These are phyloP conservation scores for Penicillium sp. DNA, from an alignment of 2,329 filamentous ascomycete genomes.

Conservation along the genomic window DNA sequence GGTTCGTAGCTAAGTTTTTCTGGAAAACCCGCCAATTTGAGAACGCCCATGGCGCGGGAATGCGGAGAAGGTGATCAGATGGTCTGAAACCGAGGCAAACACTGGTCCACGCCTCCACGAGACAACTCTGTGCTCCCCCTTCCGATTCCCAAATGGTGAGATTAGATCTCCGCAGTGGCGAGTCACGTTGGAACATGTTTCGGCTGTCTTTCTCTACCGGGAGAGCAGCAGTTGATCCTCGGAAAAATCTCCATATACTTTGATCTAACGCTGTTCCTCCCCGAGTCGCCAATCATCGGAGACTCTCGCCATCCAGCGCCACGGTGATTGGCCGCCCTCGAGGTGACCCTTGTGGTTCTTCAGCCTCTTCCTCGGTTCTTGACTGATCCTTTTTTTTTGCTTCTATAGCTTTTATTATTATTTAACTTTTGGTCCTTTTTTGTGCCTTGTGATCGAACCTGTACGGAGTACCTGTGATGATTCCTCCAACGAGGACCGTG, in stretches of 20 bases:
- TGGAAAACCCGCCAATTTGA: background rate
- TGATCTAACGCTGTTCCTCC: background rate
- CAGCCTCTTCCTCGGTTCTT: conserved; percentile 9
- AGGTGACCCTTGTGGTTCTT: background rate
- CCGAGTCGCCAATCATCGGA: background rate
- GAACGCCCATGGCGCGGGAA: background rate
- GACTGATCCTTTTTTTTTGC: background rate
- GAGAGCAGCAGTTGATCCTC: conserved; percentile 8
- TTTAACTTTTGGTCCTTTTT: background rate
- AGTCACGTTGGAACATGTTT: background rate
- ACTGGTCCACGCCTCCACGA: background rate
- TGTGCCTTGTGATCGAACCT: conserved; percentile 5
- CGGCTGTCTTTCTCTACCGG: background rate
- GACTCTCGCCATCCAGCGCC: background rate
- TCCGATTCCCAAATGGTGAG: background rate
- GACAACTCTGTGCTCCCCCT: background rate
- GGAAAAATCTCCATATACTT: background rate
- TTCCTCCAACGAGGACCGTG: conserved; percentile 10
- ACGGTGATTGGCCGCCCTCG: background rate
- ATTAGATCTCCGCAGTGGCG: conserved; percentile 1
- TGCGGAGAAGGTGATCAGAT: conserved; percentile 5
- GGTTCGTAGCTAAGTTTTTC: background rate
- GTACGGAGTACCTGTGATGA: background rate
- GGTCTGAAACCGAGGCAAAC: background rate
- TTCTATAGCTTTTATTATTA: background rate